These are phyloP conservation scores for Cucurbita ficifolia DNA, from an alignment of 306 rosid species.

Conservation along the genomic window DNA sequence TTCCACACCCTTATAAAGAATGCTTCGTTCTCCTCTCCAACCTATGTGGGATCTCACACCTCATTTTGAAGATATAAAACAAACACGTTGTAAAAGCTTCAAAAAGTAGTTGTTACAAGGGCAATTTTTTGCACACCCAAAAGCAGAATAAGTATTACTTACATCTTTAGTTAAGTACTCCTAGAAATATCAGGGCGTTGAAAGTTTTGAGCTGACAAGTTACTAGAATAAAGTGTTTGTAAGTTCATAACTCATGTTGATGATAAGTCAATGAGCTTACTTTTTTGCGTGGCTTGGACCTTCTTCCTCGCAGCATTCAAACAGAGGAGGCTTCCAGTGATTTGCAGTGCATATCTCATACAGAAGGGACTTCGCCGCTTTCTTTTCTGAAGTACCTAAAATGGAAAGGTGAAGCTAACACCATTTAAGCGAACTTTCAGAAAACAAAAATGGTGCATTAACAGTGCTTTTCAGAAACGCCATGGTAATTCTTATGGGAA, in stretches of 20 bases:
- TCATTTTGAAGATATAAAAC: not conserved
- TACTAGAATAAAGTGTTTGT: not conserved
- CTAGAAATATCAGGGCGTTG: not conserved
- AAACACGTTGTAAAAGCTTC: not conserved
- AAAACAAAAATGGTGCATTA: not conserved
- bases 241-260: not conserved
- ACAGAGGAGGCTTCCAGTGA: conserved; percentile 42
- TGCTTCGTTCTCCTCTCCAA: too few species aligned
- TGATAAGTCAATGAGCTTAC: conserved; percentile 20
- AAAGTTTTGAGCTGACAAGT: not conserved
- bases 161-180: not conserved
- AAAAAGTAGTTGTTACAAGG: not conserved
- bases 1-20: too few species aligned
- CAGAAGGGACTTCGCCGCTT: conserved; percentile 29
- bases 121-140: not conserved
- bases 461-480: not conserved
- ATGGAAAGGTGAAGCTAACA: not conserved
- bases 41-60: too few species aligned
- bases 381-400: conserved; percentile 24
- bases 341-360: conserved; percentile 41
- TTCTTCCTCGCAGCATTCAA: conserved; percentile 58
- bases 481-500: not conserved
- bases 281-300: conserved; percentile 42
- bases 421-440: not conserved
- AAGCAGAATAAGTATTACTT: not conserved